Evolutionary conservation across 345 rosid genomes (phyloP).

Genomic region (Euphorbia lathyris): DNA sequence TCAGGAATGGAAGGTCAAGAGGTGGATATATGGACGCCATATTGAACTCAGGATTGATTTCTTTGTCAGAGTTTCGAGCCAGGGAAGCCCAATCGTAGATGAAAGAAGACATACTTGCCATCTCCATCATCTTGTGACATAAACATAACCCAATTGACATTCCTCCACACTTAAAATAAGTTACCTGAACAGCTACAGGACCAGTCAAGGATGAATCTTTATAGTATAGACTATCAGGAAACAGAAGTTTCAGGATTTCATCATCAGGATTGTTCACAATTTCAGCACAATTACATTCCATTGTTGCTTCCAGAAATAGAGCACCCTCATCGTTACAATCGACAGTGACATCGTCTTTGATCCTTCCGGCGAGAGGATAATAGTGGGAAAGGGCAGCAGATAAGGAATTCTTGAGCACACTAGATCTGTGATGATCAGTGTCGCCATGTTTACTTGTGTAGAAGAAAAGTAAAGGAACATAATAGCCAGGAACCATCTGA

Average conservation of each 20-base stretch:
- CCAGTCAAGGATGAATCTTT: not conserved
- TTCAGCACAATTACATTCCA: not conserved
- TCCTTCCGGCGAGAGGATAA: not conserved
- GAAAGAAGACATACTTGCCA: not conserved
- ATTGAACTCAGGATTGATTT: not conserved
- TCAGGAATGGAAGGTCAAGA: not conserved
- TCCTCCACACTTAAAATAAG: no score
- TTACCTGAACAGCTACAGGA: not conserved
- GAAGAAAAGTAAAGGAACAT: conserved; percentile 5
- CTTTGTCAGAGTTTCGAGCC: not conserved
- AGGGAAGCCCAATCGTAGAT: not conserved
- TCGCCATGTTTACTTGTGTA: not conserved
- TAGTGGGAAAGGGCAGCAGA: not conserved
- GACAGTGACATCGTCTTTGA: not conserved
- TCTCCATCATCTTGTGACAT: not conserved
- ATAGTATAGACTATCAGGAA: not conserved
- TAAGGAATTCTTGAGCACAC: not conserved
- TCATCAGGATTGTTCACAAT: no score
- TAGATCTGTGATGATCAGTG: not conserved
- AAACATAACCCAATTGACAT: no score
- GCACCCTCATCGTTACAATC: conserved; percentile 1
- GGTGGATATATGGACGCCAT: not conserved
- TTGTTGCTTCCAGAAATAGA: not conserved
- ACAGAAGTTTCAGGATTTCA: not conserved
- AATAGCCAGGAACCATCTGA: not conserved